A percentile compares a stretch with the other conserved stretches of the same genome.
Conservation (phyloP, 2,329 filamentous ascomycete genomes). For the Colletotrichum sansevieriae region DNA sequence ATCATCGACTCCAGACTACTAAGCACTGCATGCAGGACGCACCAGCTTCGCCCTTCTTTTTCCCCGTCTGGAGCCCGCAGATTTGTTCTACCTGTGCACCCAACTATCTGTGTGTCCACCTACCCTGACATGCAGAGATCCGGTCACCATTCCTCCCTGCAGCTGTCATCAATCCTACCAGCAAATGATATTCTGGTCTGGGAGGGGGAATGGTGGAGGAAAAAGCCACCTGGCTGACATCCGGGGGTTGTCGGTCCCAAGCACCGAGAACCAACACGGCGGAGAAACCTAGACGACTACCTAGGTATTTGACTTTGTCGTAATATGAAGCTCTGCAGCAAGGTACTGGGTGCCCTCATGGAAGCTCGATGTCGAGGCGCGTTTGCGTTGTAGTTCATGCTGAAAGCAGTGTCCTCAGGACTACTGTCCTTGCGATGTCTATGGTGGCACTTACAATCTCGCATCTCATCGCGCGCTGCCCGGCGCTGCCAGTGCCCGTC, state of each 20-base stretch:
- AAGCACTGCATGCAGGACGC: background rate
- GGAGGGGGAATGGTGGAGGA: background rate
- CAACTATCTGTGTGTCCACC: background rate
- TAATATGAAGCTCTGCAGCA: background rate
- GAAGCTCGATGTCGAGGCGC: background rate
- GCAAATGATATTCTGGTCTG: background rate
- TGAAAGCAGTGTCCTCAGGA: background rate
- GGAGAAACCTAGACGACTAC: slow-evolving; percentile 23
- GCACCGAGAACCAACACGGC: slow-evolving; percentile 31
- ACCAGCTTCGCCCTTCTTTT: slow-evolving; percentile 8
- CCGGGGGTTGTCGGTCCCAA: slow-evolving; percentile 7
- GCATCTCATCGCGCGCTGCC: background rate
- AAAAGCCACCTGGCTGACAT: slow-evolving; percentile 6
- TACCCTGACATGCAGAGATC: slow-evolving; percentile 21
- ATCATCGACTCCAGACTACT: slow-evolving; percentile 22
- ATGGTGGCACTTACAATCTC: background rate
- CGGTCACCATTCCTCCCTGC: slow-evolving; percentile 5
- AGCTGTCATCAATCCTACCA: slow-evolving; percentile 9
- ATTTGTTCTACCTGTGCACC: background rate
- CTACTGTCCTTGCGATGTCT: background rate
- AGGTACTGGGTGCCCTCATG: background rate
- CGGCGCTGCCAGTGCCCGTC: slow-evolving; percentile 22
- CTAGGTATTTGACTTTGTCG: background rate
- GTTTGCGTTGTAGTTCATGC: background rate
- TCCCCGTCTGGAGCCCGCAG: slow-evolving; percentile 1